These are phyloP conservation scores for Paecilomyces dactylethromorphus DNA, from an alignment of 2,329 filamentous ascomycete species.

Conservation along the genomic window DNA sequence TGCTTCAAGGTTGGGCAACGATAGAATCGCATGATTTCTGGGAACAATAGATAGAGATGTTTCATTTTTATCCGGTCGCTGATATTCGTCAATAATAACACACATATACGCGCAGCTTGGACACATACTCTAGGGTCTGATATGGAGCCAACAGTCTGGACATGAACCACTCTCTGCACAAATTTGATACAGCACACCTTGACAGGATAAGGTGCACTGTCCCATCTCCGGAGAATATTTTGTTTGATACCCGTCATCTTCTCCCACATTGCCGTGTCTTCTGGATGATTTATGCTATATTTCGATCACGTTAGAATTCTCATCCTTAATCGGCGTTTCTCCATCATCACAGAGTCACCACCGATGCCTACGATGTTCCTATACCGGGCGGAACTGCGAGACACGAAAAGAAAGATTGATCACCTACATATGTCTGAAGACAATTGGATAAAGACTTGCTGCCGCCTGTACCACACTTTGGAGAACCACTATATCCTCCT, in stretches of 20 bases:
- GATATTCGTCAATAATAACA: slow-evolving; percentile 4
- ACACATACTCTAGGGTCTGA: slow-evolving; percentile 71
- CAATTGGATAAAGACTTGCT: slow-evolving; percentile 86
- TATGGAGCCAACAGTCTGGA: slow-evolving; percentile 78
- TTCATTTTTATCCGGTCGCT: slow-evolving; percentile 70
- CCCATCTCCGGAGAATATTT: slow-evolving; percentile 83
- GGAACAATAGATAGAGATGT: slow-evolving; percentile 83
- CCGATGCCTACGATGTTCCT: slow-evolving; percentile 13
- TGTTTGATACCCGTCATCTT: slow-evolving; percentile 83
- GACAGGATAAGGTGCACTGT: slow-evolving; percentile 66
- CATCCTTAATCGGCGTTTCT: background rate
- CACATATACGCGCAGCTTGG: background rate
- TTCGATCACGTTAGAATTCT: slow-evolving; percentile 22
- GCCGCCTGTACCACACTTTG: slow-evolving; percentile 82
- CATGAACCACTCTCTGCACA: slow-evolving; percentile 83
- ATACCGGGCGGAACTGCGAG: slow-evolving; percentile 9
- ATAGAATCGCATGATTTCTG: slow-evolving; percentile 71
- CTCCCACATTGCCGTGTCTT: slow-evolving; percentile 78
- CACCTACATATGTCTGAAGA: slow-evolving; percentile 91
- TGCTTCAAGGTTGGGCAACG: slow-evolving; percentile 76
- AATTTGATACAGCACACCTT: slow-evolving; percentile 97
- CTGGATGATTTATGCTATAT: slow-evolving; percentile 74
- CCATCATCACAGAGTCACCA: slow-evolving; percentile 1
- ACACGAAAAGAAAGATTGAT: slow-evolving; percentile 15
- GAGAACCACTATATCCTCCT: slow-evolving; percentile 72